Conservation (phyloP, 2,329 filamentous ascomycete species). For the Karstenula rhodostoma region DNA sequence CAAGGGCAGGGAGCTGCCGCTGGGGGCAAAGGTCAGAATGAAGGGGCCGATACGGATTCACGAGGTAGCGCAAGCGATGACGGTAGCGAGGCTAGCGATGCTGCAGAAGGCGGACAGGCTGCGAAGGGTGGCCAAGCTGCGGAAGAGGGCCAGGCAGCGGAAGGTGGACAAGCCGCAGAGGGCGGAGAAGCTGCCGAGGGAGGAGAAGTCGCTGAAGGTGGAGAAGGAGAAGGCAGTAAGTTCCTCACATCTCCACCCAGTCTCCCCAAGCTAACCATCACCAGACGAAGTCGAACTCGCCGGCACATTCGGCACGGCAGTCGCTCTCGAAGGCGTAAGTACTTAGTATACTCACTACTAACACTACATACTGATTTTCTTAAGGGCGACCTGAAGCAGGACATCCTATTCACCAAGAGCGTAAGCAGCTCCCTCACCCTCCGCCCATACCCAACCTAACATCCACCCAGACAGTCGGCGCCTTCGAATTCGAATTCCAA, state of each 20-base stretch:
- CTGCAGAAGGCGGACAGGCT: neutral
- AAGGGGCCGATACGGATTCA: neutral
- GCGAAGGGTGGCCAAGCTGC: neutral
- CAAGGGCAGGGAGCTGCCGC: neutral
- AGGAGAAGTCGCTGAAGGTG: slow-evolving; percentile 5
- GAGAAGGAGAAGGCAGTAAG: slow-evolving; percentile 18
- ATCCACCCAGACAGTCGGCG: slow-evolving; percentile 24
- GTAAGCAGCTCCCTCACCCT: slow-evolving; percentile 9
- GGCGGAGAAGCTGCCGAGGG: neutral
- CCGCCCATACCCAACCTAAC: neutral
- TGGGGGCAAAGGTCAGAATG: slow-evolving; percentile 8
- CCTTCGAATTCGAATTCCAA: slow-evolving; percentile 34
- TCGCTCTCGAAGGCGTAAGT: slow-evolving; percentile 21
- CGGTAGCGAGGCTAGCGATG: neutral
- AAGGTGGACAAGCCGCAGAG: neutral
- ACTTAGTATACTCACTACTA: too few species aligned
- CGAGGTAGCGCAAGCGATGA: neutral
- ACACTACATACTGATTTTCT: too few species aligned
- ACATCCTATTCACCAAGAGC: slow-evolving; percentile 31
- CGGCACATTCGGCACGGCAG: slow-evolving; percentile 19
- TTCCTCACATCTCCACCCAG: neutral
- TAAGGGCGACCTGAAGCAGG: slow-evolving; percentile 34
- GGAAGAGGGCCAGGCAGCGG: neutral
- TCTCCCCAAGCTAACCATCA: neutral
- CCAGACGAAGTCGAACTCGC: slow-evolving; percentile 25